Evolutionary conservation across 345 rosid genomes (phyloP), one percentile per base, ranked within the genome.

Genomic region (Dimocarpus longan): DNA sequence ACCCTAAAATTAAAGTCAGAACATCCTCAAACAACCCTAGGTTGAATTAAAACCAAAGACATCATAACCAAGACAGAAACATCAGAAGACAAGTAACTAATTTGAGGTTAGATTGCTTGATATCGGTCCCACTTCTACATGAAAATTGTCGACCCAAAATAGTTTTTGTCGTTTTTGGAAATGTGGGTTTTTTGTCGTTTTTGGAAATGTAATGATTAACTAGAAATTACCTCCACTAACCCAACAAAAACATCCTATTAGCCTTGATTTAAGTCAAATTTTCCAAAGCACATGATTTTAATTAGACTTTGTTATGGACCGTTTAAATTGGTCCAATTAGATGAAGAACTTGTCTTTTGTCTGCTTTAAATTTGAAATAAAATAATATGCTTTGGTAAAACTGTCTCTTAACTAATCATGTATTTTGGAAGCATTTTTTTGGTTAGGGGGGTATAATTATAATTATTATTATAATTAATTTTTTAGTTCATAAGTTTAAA

Each of bases 391-490:
- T 60, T 13, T 24, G 75, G 28, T 70, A 37, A 9, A 69, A 80
- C 26, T 8, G 50, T 56, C 32, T 62, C 54, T 84, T 71, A 67
- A 48, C 73, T 70, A 79, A 86, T 86, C 56, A 83, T 81, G 78
- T 48, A 37, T 39, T 44, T 63, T 65, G 63, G 63, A 71, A 71
- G 79, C 75, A 56, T 18, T 16, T 48, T 48, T 48, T 18, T 16
- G 21, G 66, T 5, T 43, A n/a, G 24, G 70, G 66, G 70, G 63
- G 10, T 52, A 52, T 52, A 10, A 52, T 52, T 52, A 15, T 52
- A 10, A 52, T 15, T 52, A 52, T 54, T 16, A 84, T 62, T 69
- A 73, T 78, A 72, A 82, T 86, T 69, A 69, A 48, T 1, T 68
- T 59, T 65, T 65, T 75, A 10, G 22, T 75, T 64, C 66, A 73